Percentiles rank a stretch among this genome's conserved stretches.
Evolutionary conservation across 2,329 filamentous ascomycete genomes (phyloP).

Genomic region (Nemania diffusa): DNA sequence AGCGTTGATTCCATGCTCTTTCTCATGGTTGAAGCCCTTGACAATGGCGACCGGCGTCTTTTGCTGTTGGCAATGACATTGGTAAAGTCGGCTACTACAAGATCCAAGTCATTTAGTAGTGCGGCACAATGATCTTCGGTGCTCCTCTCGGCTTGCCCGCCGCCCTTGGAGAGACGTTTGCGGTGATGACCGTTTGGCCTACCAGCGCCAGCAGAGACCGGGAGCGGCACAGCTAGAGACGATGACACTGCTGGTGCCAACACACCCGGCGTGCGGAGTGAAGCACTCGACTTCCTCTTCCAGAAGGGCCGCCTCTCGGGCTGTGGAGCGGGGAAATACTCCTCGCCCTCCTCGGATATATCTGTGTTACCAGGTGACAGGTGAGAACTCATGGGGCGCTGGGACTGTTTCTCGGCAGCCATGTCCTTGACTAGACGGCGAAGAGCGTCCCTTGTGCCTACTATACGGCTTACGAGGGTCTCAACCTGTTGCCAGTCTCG

Average conservation of each 20-base stretch:
- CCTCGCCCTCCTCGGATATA: conserved; percentile 61
- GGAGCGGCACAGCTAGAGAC: conserved; percentile 56
- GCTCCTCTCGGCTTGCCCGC: conserved; percentile 66
- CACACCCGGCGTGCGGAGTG: conserved; percentile 55
- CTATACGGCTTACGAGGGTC: conserved; percentile 83
- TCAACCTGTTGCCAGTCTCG: conserved; percentile 90
- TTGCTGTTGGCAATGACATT: conserved; percentile 81
- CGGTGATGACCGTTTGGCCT: conserved; percentile 47
- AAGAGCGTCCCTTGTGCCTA: conserved; percentile 88
- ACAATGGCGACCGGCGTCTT: conserved; percentile 71
- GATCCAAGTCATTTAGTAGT: conserved; percentile 85
- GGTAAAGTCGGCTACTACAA: conserved; percentile 84
- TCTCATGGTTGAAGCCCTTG: conserved; percentile 61
- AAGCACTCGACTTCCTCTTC: conserved; percentile 82
- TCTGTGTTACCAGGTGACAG: conserved; percentile 56
- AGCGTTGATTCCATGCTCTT: conserved; percentile 83
- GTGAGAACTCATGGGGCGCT: conserved; percentile 51
- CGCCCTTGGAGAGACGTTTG: conserved; percentile 52
- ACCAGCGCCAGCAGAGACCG: conserved; percentile 50
- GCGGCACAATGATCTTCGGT: conserved; percentile 86
- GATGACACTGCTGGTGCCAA: conserved; percentile 54
- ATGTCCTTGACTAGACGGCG: conserved; percentile 88
- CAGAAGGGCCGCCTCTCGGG: conserved; percentile 82
- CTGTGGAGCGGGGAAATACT: conserved; percentile 61
- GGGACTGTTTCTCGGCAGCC: conserved; percentile 67